A percentile compares a stretch with the other conserved stretches of the same genome.
Evolutionary conservation across 345 rosid species (phyloP).

Genomic region (Populus pruinosa): DNA sequence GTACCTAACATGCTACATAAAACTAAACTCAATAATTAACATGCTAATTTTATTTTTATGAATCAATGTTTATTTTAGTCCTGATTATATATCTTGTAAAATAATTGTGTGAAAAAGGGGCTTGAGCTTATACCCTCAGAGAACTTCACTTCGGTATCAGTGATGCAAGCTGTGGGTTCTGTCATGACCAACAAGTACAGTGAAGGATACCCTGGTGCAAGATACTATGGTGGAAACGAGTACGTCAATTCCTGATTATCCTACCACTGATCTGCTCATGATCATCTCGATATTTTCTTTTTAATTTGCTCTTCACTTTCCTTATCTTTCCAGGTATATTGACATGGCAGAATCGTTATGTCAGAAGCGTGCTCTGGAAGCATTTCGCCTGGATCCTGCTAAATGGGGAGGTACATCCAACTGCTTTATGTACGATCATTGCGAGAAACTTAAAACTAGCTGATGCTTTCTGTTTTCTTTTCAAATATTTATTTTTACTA

Average conservation of each 20-base stretch:
- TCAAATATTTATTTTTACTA: too few relatives aligned
- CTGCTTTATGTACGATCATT: not conserved
- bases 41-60: too few relatives aligned
- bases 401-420: constrained; percentile 87
- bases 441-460: not conserved
- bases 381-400: constrained; percentile 88
- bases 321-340: constrained; percentile 60
- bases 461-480: too few relatives aligned
- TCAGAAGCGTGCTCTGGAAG: constrained; percentile 94
- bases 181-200: constrained; percentile 99
- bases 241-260: constrained; percentile 27
- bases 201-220: constrained; percentile 99
- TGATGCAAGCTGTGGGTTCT: constrained; percentile 99
- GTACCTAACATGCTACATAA: constrained; percentile 25
- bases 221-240: constrained; percentile 99
- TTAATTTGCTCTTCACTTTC: constrained; percentile 1
- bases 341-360: constrained; percentile 98
- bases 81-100: not conserved
- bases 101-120: constrained; percentile 42
- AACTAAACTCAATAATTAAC: not conserved
- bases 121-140: constrained; percentile 97
- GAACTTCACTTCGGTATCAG: constrained; percentile 96
- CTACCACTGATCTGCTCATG: not conserved
- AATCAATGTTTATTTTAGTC: not conserved
- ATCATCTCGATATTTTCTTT: not conserved